Base-by-base conservation (phyloP, 495 filamentous ascomycete species). In the Penicillium paradoxum region DNA sequence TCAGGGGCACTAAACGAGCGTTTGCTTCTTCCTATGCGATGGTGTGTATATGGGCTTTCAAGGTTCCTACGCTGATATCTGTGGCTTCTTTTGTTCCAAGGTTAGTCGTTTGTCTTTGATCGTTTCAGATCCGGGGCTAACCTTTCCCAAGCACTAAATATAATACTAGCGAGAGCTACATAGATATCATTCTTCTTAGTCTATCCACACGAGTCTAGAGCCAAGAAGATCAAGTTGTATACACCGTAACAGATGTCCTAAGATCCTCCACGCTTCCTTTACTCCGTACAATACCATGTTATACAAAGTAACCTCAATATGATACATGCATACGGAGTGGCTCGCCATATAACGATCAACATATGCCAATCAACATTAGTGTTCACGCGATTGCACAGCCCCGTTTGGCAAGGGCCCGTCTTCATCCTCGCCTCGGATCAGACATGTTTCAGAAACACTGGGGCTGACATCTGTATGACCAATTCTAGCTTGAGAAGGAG, bases 401-500 rank as follows among this genome's bases (percentile, higher is more conserved):
- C 45, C 50, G 30, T 45, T 53, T 51, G 19, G 19, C 17, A 37
- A n/a, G n/a, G n/a, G n/a, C n/a, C n/a, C 33, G 22, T 42, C 29
- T 30, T 32, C 14, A 15, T 49, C 4, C 0, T 45, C 43, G 21
- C 10, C 17, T 22, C 6, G 17, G 34, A 39, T 49, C 46, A 49
- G n/a, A 38, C 27, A 51, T 17, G 50, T 53, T 45, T 53, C 50
- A 53, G 41, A 45, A 44, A 53, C 45, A 45, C 45, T 34, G 39
- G 19, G 41, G n/a, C 15, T 17, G 18, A 33, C 3, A 21, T 33
- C 11, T 25, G 46, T 24, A 49, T 49, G 15, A 24, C 14, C 46
- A 9, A 39, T 49, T 30, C 8, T 3, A 39, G 22, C 46, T 39
- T 49, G 30, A n/a, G 5, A 43, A 13, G 22, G 7, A 37, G n/a